These are phyloP conservation scores for Colletotrichum neosansevieriae DNA, from an alignment of 2,329 filamentous ascomycete genomes.

Conservation along the genomic window DNA sequence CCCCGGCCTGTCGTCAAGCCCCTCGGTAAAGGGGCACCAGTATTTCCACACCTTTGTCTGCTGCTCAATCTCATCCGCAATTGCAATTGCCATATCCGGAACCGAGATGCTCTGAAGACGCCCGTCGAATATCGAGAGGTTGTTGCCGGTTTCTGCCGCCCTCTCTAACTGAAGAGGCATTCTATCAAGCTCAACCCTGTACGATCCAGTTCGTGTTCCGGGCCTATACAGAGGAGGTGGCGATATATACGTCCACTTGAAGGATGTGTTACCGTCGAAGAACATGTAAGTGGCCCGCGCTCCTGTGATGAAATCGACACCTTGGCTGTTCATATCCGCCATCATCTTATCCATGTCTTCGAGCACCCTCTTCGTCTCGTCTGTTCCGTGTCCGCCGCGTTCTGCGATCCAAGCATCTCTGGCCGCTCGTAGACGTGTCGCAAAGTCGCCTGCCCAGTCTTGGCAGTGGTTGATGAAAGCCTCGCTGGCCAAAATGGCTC, in stretches of 20 bases:
- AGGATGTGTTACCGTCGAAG: conserved; percentile 18
- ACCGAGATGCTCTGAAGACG: conserved; percentile 23
- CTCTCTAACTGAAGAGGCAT: conserved; percentile 9
- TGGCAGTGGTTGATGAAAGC: conserved; percentile 8
- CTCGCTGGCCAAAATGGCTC: conserved; percentile 19
- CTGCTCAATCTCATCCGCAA: conserved; percentile 23
- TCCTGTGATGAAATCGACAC: conserved; percentile 18
- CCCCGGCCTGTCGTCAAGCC: conserved; percentile 9
- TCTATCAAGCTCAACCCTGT: conserved; percentile 9
- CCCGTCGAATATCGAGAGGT: conserved; percentile 6
- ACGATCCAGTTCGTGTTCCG: conserved; percentile 7
- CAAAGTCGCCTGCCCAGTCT: conserved; percentile 14
- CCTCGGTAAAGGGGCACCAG: conserved; percentile 20
- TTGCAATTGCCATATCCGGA: conserved; percentile 22
- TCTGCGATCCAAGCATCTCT: conserved; percentile 6
- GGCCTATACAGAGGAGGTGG: conserved; percentile 16
- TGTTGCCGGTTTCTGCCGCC: not conserved
- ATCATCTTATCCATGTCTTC: not conserved
- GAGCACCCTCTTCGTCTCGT: not conserved
- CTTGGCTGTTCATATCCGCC: conserved; percentile 21
- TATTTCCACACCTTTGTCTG: conserved; percentile 23
- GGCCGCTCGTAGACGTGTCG: not conserved
- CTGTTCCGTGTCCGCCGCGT: not conserved
- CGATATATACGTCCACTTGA: conserved; percentile 18
- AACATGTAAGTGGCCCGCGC: conserved; percentile 14